These are phyloP conservation scores for Reticulascus tulasneorum DNA, from an alignment of 2,329 filamentous ascomycete genomes.

Conservation along the genomic window DNA sequence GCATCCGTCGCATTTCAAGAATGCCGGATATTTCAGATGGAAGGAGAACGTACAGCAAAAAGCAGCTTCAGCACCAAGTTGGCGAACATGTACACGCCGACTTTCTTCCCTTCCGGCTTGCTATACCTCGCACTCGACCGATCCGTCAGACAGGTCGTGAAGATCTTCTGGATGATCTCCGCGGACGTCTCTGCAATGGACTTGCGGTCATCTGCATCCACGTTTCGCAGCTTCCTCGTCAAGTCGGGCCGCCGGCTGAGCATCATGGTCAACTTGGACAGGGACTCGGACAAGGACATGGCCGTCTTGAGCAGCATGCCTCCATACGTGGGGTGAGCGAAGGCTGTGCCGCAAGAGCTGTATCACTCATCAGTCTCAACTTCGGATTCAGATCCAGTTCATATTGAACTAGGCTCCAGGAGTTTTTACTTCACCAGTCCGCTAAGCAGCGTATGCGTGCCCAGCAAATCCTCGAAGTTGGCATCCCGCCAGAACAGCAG, in stretches of 20 bases:
- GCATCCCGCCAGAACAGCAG: conserved; percentile 78
- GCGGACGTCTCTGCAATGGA: conserved; percentile 82
- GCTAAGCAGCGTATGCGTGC: conserved; percentile 71
- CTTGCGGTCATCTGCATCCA: conserved; percentile 66
- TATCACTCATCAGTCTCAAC: too few relatives aligned
- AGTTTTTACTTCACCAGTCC: conserved; percentile 63
- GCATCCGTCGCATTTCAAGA: conserved; percentile 6
- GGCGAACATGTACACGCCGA: conserved; percentile 86
- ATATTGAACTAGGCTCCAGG: background rate
- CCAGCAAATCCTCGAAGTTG: conserved; percentile 68
- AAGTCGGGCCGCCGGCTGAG: conserved; percentile 78
- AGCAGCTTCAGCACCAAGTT: conserved; percentile 86
- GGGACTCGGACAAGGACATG: conserved; percentile 73
- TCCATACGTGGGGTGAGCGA: conserved; percentile 75
- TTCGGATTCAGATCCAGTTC: conserved; percentile 1
- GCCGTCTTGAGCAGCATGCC: conserved; percentile 79
- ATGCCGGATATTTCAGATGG: background rate
- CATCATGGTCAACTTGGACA: conserved; percentile 79
- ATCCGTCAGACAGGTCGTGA: conserved; percentile 85
- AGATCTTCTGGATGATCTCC: conserved; percentile 85
- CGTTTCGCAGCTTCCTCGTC: conserved; percentile 59
- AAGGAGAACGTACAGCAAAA: conserved; percentile 60
- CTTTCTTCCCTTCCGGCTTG: conserved; percentile 76
- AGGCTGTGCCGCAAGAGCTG: conserved; percentile 78
- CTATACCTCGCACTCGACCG: conserved; percentile 63